Evolutionary conservation across 495 filamentous ascomycete species (phyloP).

Genomic region (Recurvomyces mirabilis): DNA sequence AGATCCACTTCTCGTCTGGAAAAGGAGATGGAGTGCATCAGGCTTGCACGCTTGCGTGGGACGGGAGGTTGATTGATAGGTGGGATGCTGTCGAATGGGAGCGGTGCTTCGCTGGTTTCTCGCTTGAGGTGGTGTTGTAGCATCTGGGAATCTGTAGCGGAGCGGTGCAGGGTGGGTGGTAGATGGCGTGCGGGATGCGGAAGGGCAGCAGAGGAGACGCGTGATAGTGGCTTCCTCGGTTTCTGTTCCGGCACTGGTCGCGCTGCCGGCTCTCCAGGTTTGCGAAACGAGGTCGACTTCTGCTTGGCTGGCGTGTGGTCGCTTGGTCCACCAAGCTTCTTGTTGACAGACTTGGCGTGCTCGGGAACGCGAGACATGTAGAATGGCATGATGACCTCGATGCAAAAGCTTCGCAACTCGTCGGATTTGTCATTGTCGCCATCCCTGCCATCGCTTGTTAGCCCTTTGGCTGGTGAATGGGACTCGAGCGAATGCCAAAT

Average conservation of each 20-base stretch:
- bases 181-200: conserved; percentile 35
- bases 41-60: conserved; percentile 39
- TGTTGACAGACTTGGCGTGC: conserved; percentile 64
- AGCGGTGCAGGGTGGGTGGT: conserved; percentile 48
- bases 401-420: conserved; percentile 65
- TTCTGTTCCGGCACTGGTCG: conserved; percentile 40
- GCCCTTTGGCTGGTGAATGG: conserved; percentile 6
- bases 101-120: conserved; percentile 49
- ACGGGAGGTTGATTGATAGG: conserved; percentile 20
- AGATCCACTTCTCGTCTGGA: conserved; percentile 61
- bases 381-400: conserved; percentile 89
- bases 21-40: conserved; percentile 48
- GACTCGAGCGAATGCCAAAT: conserved; percentile 84
- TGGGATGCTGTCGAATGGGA: conserved; percentile 25
- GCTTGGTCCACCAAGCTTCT: conserved; percentile 72
- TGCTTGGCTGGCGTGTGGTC: conserved; percentile 51
- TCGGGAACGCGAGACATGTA: conserved; percentile 77
- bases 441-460: background rate
- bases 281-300: conserved; percentile 31
- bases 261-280: conserved; percentile 46
- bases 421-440: conserved; percentile 35
- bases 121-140: conserved; percentile 47
- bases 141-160: conserved; percentile 51
- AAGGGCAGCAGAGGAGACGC: conserved; percentile 55
- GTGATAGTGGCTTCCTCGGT: conserved; percentile 50